Evolutionary conservation across 2,329 filamentous ascomycete genomes (phyloP).

Genomic region (Calonectria pseudoreteaudii): DNA sequence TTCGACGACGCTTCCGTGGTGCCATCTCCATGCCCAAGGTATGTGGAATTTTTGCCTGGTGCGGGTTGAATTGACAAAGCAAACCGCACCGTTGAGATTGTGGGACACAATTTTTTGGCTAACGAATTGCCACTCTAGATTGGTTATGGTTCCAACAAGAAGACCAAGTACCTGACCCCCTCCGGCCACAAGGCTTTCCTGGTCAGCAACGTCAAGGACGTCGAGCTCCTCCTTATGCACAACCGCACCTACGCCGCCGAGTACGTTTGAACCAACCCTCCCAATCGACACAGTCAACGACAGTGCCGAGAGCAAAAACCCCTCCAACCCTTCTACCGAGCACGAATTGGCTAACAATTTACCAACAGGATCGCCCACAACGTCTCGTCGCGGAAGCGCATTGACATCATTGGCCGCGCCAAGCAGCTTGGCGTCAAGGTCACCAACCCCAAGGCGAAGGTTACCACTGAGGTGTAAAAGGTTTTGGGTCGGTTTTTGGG

Average conservation of each 20-base stretch:
- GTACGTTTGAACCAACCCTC: slow-evolving; percentile 68
- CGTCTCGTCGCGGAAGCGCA: slow-evolving; percentile 98
- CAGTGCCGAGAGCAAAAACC: background rate
- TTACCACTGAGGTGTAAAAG: slow-evolving; percentile 89
- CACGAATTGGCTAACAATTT: slow-evolving; percentile 32
- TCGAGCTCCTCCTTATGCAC: slow-evolving; percentile 99
- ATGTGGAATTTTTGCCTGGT: slow-evolving; percentile 55
- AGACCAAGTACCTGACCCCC: slow-evolving; percentile 98
- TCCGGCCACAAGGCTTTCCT: slow-evolving; percentile 99
- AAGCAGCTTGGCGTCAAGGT: slow-evolving; percentile 99
- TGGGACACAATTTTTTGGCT: slow-evolving; percentile 28
- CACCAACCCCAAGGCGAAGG: slow-evolving; percentile 98
- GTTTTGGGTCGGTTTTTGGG: slow-evolving; percentile 44
- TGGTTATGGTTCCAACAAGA: slow-evolving; percentile 99
- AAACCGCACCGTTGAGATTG: background rate
- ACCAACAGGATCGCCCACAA: slow-evolving; percentile 90
- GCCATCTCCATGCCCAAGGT: slow-evolving; percentile 98
- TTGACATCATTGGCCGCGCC: slow-evolving; percentile 96
- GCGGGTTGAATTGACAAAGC: background rate
- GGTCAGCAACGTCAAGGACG: slow-evolving; percentile 95
- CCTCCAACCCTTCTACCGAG: background rate
- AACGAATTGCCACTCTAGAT: slow-evolving; percentile 70
- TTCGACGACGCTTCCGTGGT: slow-evolving; percentile 97
- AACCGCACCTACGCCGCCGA: slow-evolving; percentile 99
- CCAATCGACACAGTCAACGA: background rate